A percentile compares a stretch with the other conserved stretches of the same genome.
Evolutionary conservation across 1,139 yeast species (phyloP).

Genomic region (Debaryomyces psychrophilus): DNA sequence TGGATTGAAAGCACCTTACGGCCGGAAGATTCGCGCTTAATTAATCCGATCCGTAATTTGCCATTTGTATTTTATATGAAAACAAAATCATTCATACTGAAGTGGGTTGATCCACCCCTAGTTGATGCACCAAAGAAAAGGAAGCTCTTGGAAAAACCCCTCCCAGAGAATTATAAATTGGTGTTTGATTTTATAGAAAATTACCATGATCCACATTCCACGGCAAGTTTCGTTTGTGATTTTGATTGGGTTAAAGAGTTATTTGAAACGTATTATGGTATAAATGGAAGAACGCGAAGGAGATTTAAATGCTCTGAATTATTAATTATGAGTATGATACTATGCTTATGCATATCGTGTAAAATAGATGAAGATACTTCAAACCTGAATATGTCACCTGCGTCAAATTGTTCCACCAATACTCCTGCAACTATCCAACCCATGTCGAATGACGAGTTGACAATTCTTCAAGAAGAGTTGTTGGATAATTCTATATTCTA

Average conservation of each 20-base stretch:
- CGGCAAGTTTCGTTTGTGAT: conserved; percentile 22
- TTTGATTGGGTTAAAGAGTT: conserved; percentile 21
- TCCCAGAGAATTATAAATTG: conserved; percentile 29
- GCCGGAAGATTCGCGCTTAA: conserved; percentile 22
- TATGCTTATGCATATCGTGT: conserved; percentile 30
- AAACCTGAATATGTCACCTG: conserved; percentile 8
- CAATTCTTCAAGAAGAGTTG: conserved; percentile 28
- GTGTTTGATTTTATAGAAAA: conserved; percentile 27
- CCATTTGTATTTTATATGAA: conserved; percentile 31
- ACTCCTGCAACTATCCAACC: conserved; percentile 8
- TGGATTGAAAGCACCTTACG: conserved; percentile 37
- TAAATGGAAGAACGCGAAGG: conserved; percentile 8
- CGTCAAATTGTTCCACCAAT: conserved; percentile 8
- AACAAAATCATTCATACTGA: conserved; percentile 24
- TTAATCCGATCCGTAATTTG: conserved; percentile 35
- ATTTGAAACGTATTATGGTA: conserved; percentile 26
- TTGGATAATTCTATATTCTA: conserved; percentile 48
- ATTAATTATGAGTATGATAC: conserved; percentile 35
- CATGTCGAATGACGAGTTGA: conserved; percentile 15
- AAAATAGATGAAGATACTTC: conserved; percentile 23
- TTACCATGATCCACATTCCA: conserved; percentile 20
- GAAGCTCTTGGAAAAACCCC: conserved; percentile 29
- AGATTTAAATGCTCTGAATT: conserved; percentile 32
- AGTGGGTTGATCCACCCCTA: conserved; percentile 41
- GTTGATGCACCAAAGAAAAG: conserved; percentile 25